Conservation (phyloP, 805 yeast genomes). For the Starmerella cellae region DNA sequence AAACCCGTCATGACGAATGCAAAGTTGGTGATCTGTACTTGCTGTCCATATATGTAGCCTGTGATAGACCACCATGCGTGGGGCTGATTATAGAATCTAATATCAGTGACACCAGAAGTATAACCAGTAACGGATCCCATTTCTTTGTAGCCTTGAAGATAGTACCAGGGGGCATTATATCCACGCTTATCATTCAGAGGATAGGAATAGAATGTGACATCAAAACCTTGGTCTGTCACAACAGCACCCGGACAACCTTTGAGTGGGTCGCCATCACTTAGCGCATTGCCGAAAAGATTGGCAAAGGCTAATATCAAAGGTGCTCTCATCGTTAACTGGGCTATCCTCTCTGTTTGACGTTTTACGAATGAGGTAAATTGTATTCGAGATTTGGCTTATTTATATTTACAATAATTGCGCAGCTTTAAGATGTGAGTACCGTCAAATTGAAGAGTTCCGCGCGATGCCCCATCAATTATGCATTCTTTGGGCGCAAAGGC, state of each 20-base stretch:
- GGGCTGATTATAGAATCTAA: not conserved
- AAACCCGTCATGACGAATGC: constrained; percentile 1
- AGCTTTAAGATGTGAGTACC: no score
- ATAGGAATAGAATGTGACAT: not conserved
- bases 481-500: no score
- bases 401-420: no score
- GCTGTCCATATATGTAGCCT: constrained; percentile 1
- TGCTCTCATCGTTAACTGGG: no score
- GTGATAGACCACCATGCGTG: not conserved
- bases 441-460: no score
- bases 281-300: not conserved
- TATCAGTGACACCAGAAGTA: constrained; percentile 2
- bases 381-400: no score
- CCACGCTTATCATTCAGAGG: not conserved
- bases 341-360: no score
- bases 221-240: not conserved
- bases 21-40: not conserved
- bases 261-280: not conserved
- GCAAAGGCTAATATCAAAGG: not conserved
- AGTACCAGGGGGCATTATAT: not conserved
- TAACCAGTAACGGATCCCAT: not conserved
- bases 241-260: constrained; percentile 1
- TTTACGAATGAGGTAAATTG: no score
- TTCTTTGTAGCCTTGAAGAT: not conserved
- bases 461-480: no score